A percentile compares a stretch with the other conserved stretches of the same genome.
Conservation (phyloP, 805 yeast genomes). For the Metschnikowia matae region DNA sequence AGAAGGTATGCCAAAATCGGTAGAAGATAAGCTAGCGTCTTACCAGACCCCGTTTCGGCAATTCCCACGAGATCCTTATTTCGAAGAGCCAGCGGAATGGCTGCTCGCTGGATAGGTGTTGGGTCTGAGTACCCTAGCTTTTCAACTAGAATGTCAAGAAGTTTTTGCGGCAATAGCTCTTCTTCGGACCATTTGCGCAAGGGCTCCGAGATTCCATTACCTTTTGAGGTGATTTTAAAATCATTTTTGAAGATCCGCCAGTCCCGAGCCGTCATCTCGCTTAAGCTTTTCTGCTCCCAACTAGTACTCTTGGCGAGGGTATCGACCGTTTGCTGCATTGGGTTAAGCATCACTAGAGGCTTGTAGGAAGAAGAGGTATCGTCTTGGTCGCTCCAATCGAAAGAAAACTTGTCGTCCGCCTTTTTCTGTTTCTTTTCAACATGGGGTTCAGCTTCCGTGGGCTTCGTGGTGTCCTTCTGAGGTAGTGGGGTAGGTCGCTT, state of each 20-base stretch:
- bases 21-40: conserved; percentile 76
- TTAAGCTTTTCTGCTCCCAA: conserved; percentile 68
- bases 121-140: conserved; percentile 57
- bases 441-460: neutral
- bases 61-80: conserved; percentile 74
- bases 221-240: conserved; percentile 57
- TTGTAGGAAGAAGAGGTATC: conserved; percentile 53
- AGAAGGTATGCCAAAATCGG: conserved; percentile 62
- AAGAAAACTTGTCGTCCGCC: conserved; percentile 43
- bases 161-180: conserved; percentile 34
- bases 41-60: conserved; percentile 98
- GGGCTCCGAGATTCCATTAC: conserved; percentile 48
- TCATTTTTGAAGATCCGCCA: conserved; percentile 89
- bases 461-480: neutral
- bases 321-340: conserved; percentile 10
- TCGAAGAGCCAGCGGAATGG: conserved; percentile 66
- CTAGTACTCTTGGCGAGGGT: conserved; percentile 28
- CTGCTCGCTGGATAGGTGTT: conserved; percentile 87
- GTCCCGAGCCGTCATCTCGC: conserved; percentile 73
- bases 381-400: conserved; percentile 66
- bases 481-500: neutral
- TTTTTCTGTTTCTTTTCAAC: conserved; percentile 1
- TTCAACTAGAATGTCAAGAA: conserved; percentile 27
- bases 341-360: conserved; percentile 34
- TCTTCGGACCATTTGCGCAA: conserved; percentile 73